Conservation (phyloP, 163 green algal genomes). For the Chloromonas sp. region DNA sequence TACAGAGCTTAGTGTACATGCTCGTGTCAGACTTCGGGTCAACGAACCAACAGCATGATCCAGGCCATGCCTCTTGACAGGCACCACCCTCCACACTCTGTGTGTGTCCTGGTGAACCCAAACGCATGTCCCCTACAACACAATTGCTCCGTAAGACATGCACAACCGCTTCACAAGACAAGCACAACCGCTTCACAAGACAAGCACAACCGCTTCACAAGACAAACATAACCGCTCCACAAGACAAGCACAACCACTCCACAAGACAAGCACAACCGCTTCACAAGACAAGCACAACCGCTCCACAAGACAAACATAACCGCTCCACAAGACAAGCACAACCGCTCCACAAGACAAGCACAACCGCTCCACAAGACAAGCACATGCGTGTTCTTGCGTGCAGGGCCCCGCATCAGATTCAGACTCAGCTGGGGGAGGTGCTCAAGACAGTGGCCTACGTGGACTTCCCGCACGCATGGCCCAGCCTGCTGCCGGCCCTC, state of each 20-base stretch:
- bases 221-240: background rate
- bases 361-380: no score
- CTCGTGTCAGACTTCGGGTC: no score
- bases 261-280: background rate
- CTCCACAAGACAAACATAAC: background rate
- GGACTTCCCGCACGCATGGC: constrained; percentile 88
- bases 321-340: background rate
- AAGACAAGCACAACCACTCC: background rate
- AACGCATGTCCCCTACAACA: no score
- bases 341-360: background rate
- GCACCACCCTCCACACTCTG: no score
- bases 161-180: no score
- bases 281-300: background rate
- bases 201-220: background rate
- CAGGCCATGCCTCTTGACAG: no score
- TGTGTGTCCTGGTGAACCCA: no score
- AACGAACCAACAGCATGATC: no score
- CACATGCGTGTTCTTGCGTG: background rate
- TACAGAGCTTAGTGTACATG: no score
- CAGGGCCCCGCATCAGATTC: constrained; percentile 55
- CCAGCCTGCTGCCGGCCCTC: constrained; percentile 64
- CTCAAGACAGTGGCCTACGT: constrained; percentile 70
- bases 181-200: background rate
- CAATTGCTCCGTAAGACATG: no score
- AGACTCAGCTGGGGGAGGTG: constrained; percentile 81